phyloP scores from a whole-genome alignment of 2,329 filamentous ascomycete species.

The Colletotrichum chlorophyti region DNA sequence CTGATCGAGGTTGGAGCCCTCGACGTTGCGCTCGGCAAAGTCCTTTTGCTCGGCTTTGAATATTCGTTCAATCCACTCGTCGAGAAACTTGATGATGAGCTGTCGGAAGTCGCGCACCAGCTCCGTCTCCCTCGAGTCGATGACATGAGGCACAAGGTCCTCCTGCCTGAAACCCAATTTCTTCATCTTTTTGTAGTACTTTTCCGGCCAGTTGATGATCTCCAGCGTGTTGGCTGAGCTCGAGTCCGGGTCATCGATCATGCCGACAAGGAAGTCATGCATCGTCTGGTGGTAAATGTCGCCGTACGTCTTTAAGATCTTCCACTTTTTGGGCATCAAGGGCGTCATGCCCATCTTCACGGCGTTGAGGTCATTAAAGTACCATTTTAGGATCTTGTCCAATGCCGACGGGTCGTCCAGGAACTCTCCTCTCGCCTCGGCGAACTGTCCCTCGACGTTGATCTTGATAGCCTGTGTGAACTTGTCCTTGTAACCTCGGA shows the following conservation, averaged over 20 bases:
- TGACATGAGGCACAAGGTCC: conserved; percentile 82
- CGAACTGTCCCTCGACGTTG: conserved; percentile 77
- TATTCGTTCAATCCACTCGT: conserved; percentile 98
- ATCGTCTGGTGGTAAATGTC: conserved; percentile 92
- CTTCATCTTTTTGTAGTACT: conserved; percentile 95
- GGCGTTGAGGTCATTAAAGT: conserved; percentile 95
- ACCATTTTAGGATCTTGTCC: conserved; percentile 93
- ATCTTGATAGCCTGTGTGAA: conserved; percentile 82
- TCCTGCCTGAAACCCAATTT: conserved; percentile 82
- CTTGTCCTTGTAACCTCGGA: conserved; percentile 96
- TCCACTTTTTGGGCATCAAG: conserved; percentile 96
- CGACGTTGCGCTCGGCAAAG: conserved; percentile 78
- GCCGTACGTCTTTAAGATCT: conserved; percentile 88
- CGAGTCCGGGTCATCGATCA: conserved; percentile 85
- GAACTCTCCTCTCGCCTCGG: conserved; percentile 75
- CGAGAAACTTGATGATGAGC: conserved; percentile 93
- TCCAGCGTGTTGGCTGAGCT: conserved; percentile 87
- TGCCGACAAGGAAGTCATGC: conserved; percentile 87
- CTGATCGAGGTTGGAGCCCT: conserved; percentile 78
- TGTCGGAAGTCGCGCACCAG: conserved; percentile 92
- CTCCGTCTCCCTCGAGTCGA: conserved; percentile 89
- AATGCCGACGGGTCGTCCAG: conserved; percentile 82
- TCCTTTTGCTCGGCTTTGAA: conserved; percentile 81
- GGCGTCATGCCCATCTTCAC: conserved; percentile 92
- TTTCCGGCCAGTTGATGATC: conserved; percentile 93